Conservation (phyloP, 2,329 filamentous ascomycete genomes). For the Malbranchea cinnamomea region DNA sequence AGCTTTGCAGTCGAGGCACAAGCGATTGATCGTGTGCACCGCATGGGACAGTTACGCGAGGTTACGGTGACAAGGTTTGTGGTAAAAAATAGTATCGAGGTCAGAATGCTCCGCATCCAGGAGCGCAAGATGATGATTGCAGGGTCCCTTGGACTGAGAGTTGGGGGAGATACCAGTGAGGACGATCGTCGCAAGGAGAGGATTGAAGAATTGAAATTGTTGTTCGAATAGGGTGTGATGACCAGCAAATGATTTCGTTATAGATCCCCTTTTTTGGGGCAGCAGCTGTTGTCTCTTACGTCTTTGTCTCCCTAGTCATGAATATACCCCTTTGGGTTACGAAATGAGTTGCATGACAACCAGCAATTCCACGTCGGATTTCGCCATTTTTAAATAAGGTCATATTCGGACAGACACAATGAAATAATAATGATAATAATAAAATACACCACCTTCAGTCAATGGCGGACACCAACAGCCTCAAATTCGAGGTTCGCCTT, state of each 20-base stretch:
- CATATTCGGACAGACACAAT: too few relatives aligned
- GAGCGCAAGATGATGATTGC: conserved; percentile 81
- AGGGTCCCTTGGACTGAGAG: conserved; percentile 90
- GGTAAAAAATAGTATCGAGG: conserved; percentile 80
- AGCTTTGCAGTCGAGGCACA: conserved; percentile 93
- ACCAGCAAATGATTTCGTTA: not conserved
- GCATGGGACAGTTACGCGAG: conserved; percentile 82
- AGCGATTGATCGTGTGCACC: conserved; percentile 91
- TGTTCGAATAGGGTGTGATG: conserved; percentile 41
- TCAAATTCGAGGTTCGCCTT: too few relatives aligned
- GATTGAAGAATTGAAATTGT: conserved; percentile 86
- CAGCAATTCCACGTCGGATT: too few relatives aligned
- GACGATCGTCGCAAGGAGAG: conserved; percentile 82
- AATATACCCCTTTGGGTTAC: too few relatives aligned
- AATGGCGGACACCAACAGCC: too few relatives aligned
- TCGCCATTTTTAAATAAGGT: too few relatives aligned
- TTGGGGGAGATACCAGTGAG: conserved; percentile 73
- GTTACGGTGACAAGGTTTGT: conserved; percentile 82
- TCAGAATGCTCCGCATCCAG: conserved; percentile 85
- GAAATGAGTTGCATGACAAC: too few relatives aligned
- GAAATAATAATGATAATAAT: too few relatives aligned
- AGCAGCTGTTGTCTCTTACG: too few relatives aligned
- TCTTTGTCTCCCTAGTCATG: too few relatives aligned
- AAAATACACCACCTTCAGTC: too few relatives aligned
- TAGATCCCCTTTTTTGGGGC: not conserved